Percentiles rank a stretch among this genome's conserved stretches.
These are phyloP conservation scores for Paspalum notatum DNA, from an alignment of 176 grass and related monocot species.

Conservation along the genomic window DNA sequence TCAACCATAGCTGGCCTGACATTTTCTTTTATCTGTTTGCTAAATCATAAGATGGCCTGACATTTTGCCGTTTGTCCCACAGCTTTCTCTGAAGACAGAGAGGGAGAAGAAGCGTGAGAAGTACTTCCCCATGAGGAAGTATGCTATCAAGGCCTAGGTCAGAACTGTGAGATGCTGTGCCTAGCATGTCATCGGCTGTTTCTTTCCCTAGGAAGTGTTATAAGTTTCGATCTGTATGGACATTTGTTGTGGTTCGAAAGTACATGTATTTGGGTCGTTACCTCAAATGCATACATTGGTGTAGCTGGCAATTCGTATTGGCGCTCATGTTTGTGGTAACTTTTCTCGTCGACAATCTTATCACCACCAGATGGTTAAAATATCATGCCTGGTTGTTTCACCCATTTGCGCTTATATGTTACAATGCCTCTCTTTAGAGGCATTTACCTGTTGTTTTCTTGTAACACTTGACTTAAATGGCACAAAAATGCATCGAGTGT, in stretches of 20 bases:
- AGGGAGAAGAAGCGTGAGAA: slow-evolving; percentile 57
- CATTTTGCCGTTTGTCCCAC: background rate
- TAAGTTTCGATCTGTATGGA: slow-evolving; percentile 39
- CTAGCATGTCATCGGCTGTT: background rate
- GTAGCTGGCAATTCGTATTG: background rate
- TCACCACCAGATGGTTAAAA: background rate
- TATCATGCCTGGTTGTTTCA: no score
- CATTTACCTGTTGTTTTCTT: no score
- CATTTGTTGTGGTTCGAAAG: slow-evolving; percentile 14
- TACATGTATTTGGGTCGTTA: background rate
- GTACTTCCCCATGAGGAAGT: slow-evolving; percentile 58
- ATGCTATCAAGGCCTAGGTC: slow-evolving; percentile 48
- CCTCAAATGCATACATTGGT: slow-evolving; percentile 23
- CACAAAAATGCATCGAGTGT: no score
- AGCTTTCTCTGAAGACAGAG: slow-evolving; percentile 59
- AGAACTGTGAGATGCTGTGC: slow-evolving; percentile 15
- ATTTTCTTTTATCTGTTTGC: background rate
- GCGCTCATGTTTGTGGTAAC: background rate
- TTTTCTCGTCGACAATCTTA: background rate
- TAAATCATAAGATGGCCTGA: background rate
- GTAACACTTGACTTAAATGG: no score
- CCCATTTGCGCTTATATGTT: no score
- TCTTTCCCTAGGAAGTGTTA: slow-evolving; percentile 13
- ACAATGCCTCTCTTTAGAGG: no score
- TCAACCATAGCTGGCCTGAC: background rate